Conservation (phyloP, 1,284 basidiomycete species). For the Puccinia brachypodii region DNA sequence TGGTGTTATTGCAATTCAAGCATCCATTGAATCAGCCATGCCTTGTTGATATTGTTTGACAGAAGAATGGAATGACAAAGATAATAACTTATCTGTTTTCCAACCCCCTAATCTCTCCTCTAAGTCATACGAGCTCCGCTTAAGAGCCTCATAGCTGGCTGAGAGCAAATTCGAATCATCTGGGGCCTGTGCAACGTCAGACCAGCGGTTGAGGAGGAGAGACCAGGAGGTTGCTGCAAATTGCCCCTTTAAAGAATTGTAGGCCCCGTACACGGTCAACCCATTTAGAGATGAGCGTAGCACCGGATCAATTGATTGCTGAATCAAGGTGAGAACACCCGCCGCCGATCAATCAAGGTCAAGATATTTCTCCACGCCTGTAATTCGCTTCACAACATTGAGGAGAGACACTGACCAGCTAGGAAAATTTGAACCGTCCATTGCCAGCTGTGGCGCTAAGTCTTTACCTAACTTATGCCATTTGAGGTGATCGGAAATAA, state of each 20-base stretch:
- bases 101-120: neutral
- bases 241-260: neutral
- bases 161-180: neutral
- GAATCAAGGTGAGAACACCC: neutral
- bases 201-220: neutral
- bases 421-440: no score
- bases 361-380: no score
- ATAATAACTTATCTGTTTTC: neutral
- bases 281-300: neutral
- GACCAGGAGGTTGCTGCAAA: conserved; percentile 3
- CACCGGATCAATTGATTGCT: neutral
- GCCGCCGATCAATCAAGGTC: no score
- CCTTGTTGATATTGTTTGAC: neutral
- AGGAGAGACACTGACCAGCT: no score
- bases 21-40: neutral
- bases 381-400: no score
- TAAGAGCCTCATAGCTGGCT: neutral
- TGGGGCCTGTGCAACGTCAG: neutral
- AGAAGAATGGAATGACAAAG: neutral
- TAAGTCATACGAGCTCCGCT: neutral
- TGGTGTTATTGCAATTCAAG: neutral
- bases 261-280: conserved; percentile 5
- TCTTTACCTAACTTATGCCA: no score
- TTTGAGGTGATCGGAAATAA: no score
- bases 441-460: no score